Percentiles rank a stretch among this genome's conserved stretches.
phyloP scores from a whole-genome alignment of 148 eudicot genomes.

The Amaranthus hypochondriacus region DNA sequence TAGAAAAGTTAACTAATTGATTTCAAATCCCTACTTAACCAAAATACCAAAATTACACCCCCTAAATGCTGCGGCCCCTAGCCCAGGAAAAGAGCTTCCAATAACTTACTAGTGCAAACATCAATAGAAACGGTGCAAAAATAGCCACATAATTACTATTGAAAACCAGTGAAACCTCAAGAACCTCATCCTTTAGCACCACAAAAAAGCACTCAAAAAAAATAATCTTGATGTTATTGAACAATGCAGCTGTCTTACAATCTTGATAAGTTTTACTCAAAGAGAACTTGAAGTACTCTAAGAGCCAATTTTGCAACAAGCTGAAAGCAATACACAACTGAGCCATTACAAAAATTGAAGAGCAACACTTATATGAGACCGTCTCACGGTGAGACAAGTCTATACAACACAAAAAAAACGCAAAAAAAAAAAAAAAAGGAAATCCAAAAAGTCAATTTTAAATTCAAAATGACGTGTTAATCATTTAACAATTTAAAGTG shows the following conservation, averaged over 20 bases:
- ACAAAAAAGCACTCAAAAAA: not conserved
- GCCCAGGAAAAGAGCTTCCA: not conserved
- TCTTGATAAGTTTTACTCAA: not conserved
- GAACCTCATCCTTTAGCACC: not conserved
- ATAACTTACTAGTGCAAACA: not conserved
- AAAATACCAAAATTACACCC: not conserved
- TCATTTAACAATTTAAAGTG: too few species aligned
- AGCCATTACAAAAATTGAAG: constrained; percentile 3
- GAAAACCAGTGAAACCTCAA: not conserved
- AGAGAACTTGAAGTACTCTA: not conserved
- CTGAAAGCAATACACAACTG: not conserved
- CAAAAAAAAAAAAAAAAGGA: too few species aligned
- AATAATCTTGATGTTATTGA: too few species aligned
- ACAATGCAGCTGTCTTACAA: not conserved
- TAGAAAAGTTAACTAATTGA: constrained; percentile 1
- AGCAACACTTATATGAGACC: too few species aligned
- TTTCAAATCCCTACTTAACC: not conserved
- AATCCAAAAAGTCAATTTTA: too few species aligned
- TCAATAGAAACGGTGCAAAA: not conserved
- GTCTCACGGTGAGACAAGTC: too few species aligned
- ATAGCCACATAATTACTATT: not conserved
- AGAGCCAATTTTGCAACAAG: not conserved
- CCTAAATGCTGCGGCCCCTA: too few species aligned
- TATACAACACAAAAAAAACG: too few species aligned
- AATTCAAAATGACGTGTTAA: too few species aligned